Evolutionary conservation across 2,329 filamentous ascomycete species (phyloP), one percentile per base, ranked within the genome.

Genomic region (Amesomyces nigricolor): DNA sequence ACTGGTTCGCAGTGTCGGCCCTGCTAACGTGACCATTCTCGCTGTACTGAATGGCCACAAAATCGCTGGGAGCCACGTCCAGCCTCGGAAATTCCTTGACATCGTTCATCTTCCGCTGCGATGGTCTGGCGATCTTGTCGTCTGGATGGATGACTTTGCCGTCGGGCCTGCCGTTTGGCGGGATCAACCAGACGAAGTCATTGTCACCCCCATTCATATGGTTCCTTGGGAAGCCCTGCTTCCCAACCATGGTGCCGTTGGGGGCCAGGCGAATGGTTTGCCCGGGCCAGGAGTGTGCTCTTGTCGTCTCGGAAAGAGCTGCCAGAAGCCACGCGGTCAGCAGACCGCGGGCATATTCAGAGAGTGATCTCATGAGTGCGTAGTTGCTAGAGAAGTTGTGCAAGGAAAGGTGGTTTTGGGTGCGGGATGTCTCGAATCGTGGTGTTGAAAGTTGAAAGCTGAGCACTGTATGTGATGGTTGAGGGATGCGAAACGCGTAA

Each of bases 231-330:
- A 86, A 96, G 32, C 92, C 92, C 22, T 81, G 75, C 7, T 78
- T 69, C 29, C 87, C 87, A 17, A 85, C 74, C 67, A 91, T 89
- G 35, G 82, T 82, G 53, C 91, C 91, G 64, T 90, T 87, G 29
- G 81, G 69, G 51, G 83, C 81, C 68, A 96, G 84, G 55, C 83
- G 82, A 59, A 77, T 81, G 48, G 92, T 76, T 64, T 86, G 77
- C 71, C 96, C 91, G 47, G 92, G 79, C 91, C 91, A 96, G 16
- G 84, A 87, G 72, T 96, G 92, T 37, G 82, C 85, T 26, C 62
- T 62, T 35, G 65, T 69, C 5, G 66, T 61, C 47, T 64, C 60
- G 5, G 62, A 61, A 47, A 74, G 60, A 39, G 72, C 66, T 17
- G 72, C 66, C 26, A 73, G 60, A 22, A 63, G 46, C 29, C 53